These are phyloP conservation scores for Mrakia hoshinonis DNA, from an alignment of 768 basidiomycete genomes.

Conservation along the genomic window DNA sequence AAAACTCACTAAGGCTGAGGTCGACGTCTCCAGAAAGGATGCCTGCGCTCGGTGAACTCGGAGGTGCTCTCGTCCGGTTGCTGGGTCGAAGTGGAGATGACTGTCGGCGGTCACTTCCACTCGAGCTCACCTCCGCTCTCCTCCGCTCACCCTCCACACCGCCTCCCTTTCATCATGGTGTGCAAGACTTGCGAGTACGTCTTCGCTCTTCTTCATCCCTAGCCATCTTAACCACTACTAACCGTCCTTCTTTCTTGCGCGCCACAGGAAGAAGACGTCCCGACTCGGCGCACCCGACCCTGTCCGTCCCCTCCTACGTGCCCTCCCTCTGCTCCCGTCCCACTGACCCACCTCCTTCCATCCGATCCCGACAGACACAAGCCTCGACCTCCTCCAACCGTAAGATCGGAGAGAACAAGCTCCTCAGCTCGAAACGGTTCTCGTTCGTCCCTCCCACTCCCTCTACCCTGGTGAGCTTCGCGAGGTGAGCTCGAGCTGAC, in stretches of 20 bases:
- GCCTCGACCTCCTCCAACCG: constrained; percentile 38
- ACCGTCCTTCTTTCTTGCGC: background rate
- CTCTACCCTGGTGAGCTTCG: constrained; percentile 6
- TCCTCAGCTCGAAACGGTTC: constrained; percentile 36
- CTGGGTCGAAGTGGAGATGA: too few relatives aligned
- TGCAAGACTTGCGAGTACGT: constrained; percentile 43
- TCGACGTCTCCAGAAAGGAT: too few relatives aligned
- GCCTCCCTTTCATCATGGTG: constrained; percentile 35
- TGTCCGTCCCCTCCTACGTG: background rate
- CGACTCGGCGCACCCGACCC: constrained; percentile 39
- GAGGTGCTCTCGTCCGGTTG: too few relatives aligned
- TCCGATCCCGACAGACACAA: constrained; percentile 31
- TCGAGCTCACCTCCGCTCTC: background rate
- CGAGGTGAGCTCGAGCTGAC: constrained; percentile 26
- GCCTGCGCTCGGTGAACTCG: too few relatives aligned
- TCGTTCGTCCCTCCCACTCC: constrained; percentile 32
- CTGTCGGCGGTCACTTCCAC: too few relatives aligned
- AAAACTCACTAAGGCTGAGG: too few relatives aligned
- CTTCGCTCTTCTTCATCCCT: too few relatives aligned
- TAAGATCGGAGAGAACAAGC: constrained; percentile 42
- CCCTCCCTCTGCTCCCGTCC: constrained; percentile 4
- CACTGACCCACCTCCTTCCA: background rate
- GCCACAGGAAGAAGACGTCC: constrained; percentile 31
- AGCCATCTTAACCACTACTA: too few relatives aligned
- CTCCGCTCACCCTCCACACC: background rate